Evolutionary conservation across 352 stramenopile genomes (phyloP).

Genomic region (Globisporangium rhizosaccharum): DNA sequence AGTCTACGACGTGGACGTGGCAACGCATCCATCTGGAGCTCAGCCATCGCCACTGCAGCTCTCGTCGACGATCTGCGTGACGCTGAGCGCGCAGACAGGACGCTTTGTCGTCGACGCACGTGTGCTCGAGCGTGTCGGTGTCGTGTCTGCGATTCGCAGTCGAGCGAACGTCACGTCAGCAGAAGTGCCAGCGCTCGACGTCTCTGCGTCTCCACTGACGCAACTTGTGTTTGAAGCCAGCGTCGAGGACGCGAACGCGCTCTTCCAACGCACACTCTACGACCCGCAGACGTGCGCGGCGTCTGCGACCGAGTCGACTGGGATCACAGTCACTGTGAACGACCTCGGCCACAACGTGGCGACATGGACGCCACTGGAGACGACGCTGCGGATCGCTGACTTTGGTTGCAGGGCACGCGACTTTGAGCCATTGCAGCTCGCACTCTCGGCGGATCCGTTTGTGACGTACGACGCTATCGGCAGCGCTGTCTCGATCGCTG

Average conservation of each 20-base stretch:
- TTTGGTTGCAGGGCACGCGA: background rate
- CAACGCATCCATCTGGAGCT: background rate
- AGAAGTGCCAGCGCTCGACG: too few relatives aligned
- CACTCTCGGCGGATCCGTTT: background rate
- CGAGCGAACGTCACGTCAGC: background rate
- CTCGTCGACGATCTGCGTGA: slow-evolving; percentile 5
- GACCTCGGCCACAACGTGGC: slow-evolving; percentile 10
- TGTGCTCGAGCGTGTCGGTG: background rate
- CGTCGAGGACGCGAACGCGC: slow-evolving; percentile 10
- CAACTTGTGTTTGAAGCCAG: slow-evolving; percentile 14
- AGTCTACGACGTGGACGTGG: slow-evolving; percentile 6
- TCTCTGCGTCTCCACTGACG: background rate
- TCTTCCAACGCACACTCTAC: slow-evolving; percentile 11
- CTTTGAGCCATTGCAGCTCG: slow-evolving; percentile 2
- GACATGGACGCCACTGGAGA: slow-evolving; percentile 5
- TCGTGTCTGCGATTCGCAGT: background rate
- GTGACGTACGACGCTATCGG: slow-evolving; percentile 2
- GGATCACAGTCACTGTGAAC: slow-evolving; percentile 1
- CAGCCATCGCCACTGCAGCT: background rate
- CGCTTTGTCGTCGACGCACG: slow-evolving; percentile 2
- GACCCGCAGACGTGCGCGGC: background rate
- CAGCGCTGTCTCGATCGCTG: slow-evolving; percentile 2
- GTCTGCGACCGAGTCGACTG: background rate
- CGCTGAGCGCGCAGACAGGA: slow-evolving; percentile 2
- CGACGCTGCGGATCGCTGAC: slow-evolving; percentile 3